These are phyloP conservation scores for Huntiella moniliformis DNA, from an alignment of 2,329 filamentous ascomycete genomes.

Conservation along the genomic window DNA sequence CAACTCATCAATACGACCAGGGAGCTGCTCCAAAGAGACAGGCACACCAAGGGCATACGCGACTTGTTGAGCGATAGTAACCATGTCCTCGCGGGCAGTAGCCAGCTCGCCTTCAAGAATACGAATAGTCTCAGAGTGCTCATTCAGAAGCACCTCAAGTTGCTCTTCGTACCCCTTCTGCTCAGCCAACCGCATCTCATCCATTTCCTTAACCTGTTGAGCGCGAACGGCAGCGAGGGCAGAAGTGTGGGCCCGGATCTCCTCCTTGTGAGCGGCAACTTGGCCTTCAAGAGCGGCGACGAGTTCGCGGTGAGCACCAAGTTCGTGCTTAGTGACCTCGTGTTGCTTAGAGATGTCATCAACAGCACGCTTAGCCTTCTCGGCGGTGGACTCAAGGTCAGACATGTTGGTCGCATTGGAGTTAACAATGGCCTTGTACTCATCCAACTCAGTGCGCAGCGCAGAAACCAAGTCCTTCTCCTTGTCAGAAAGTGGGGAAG, in stretches of 20 bases:
- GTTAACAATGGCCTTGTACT: constrained; percentile 58
- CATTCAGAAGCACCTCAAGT: constrained; percentile 37
- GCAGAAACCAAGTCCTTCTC: constrained; percentile 41
- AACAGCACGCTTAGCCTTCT: constrained; percentile 29
- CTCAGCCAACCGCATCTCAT: constrained; percentile 28
- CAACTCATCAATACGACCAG: constrained; percentile 39
- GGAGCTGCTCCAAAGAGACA: constrained; percentile 48
- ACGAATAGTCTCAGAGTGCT: constrained; percentile 37
- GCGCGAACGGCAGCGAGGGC: constrained; percentile 29
- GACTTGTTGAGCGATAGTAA: constrained; percentile 45
- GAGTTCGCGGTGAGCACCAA: constrained; percentile 27
- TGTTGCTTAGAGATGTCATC: constrained; percentile 31
- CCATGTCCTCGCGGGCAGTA: constrained; percentile 46
- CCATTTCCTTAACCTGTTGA: constrained; percentile 31
- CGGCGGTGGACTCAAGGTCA: constrained; percentile 55
- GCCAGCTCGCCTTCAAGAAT: constrained; percentile 42
- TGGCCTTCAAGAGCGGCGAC: constrained; percentile 36
- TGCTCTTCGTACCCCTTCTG: constrained; percentile 38
- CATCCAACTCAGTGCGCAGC: constrained; percentile 57
- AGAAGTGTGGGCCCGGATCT: constrained; percentile 35
- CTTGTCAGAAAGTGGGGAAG: constrained; percentile 26
- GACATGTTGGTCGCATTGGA: constrained; percentile 50
- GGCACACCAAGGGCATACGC: constrained; percentile 40
- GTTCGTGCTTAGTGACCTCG: constrained; percentile 36
- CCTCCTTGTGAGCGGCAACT: constrained; percentile 39